These are phyloP conservation scores for Claviceps humidiphila DNA, from an alignment of 2,329 filamentous ascomycete species.

Conservation along the genomic window DNA sequence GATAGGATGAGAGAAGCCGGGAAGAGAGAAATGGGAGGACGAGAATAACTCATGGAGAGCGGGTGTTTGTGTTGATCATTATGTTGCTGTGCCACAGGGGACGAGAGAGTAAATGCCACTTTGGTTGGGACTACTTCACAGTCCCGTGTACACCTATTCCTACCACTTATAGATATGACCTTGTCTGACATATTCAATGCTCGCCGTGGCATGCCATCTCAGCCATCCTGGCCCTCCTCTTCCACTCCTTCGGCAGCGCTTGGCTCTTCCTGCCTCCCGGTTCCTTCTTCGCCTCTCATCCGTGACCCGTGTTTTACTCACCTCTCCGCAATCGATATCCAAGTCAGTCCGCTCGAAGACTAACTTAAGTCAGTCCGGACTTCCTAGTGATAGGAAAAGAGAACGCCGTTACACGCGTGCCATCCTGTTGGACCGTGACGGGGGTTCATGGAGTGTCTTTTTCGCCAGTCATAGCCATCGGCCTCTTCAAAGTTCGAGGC, in stretches of 20 bases:
- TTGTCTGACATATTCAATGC: constrained; percentile 3
- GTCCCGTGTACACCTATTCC: constrained; percentile 8
- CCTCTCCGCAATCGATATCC: too few relatives aligned
- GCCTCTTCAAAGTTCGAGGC: too few relatives aligned
- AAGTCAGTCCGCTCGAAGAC: too few relatives aligned
- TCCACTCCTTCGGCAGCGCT: neutral
- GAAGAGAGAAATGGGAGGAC: neutral
- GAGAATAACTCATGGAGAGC: neutral
- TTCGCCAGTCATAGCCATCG: too few relatives aligned
- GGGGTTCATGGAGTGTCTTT: too few relatives aligned
- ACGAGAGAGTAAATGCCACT: neutral
- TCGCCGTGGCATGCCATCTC: neutral
- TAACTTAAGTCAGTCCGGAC: too few relatives aligned
- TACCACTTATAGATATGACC: constrained; percentile 8
- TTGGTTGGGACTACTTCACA: constrained; percentile 2
- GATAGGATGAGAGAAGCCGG: neutral
- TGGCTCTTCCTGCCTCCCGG: too few relatives aligned
- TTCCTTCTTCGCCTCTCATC: too few relatives aligned
- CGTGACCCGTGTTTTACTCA: too few relatives aligned
- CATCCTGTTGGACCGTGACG: too few relatives aligned
- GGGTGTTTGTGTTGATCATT: neutral
- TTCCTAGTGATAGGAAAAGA: too few relatives aligned
- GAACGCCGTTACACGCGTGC: too few relatives aligned
- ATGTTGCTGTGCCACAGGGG: neutral
- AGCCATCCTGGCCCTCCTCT: neutral